These are phyloP conservation scores for Dissoconium aciculare DNA, from an alignment of 2,329 filamentous ascomycete genomes.

Conservation along the genomic window DNA sequence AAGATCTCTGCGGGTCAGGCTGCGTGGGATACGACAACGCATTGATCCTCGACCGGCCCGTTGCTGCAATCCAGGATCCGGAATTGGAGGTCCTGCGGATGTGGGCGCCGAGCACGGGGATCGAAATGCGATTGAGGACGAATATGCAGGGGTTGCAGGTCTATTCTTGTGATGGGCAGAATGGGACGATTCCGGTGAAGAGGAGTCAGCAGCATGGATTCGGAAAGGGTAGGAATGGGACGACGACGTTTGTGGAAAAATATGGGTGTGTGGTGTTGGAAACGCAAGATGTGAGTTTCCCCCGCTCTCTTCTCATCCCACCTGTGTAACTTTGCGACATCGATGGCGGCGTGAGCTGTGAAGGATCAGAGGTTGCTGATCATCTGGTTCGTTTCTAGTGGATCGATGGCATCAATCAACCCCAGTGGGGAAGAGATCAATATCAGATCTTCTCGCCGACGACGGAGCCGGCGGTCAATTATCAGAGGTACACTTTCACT, in stretches of 20 bases:
- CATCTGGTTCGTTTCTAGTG: slow-evolving; percentile 30
- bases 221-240: too few relatives aligned
- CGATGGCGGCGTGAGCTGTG: too few relatives aligned
- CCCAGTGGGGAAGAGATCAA: slow-evolving; percentile 60
- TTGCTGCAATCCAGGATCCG: slow-evolving; percentile 13
- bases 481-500: slow-evolving; percentile 13
- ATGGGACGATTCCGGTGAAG: slow-evolving; percentile 21
- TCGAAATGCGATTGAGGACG: slow-evolving; percentile 18
- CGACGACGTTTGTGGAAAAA: slow-evolving; percentile 14
- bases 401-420: slow-evolving; percentile 92
- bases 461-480: slow-evolving; percentile 16
- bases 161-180: slow-evolving; percentile 20
- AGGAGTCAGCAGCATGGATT: slow-evolving; percentile 18
- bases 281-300: slow-evolving; percentile 21
- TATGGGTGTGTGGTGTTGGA: slow-evolving; percentile 54
- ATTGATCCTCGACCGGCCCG: slow-evolving; percentile 16
- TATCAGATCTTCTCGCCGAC: slow-evolving; percentile 36
- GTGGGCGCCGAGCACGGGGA: slow-evolving; percentile 17
- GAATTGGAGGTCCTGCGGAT: slow-evolving; percentile 15
- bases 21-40: slow-evolving; percentile 71
- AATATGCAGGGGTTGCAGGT: slow-evolving; percentile 21
- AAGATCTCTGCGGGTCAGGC: slow-evolving; percentile 49
- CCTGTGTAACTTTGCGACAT: too few relatives aligned
- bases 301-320: too few relatives aligned
- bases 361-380: not conserved